Conservation (phyloP, 164 flowering plant genomes). For the Aristolochia californica region DNA sequence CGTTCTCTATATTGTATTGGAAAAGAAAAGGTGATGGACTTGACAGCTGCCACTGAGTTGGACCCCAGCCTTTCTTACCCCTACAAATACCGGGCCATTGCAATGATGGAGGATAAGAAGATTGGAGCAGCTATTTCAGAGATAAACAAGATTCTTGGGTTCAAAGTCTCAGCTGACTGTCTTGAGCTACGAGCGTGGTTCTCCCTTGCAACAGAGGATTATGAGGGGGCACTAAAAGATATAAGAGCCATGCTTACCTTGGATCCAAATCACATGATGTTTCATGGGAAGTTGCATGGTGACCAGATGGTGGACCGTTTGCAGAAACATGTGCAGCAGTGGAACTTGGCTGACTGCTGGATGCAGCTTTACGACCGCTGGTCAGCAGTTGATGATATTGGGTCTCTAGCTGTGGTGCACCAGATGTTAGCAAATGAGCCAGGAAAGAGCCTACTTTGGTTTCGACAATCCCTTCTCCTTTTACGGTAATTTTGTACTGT, state of each 20-base stretch:
- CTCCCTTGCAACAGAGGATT: slow-evolving; percentile 50
- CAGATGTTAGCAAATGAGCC: slow-evolving; percentile 64
- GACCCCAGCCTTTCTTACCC: slow-evolving; percentile 84
- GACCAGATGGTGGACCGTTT: slow-evolving; percentile 55
- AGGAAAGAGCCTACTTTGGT: slow-evolving; percentile 38
- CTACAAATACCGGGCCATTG: slow-evolving; percentile 63
- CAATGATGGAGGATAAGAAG: slow-evolving; percentile 41
- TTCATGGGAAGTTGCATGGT: slow-evolving; percentile 47
- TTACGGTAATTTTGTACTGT: slow-evolving; percentile 25
- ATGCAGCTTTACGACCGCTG: slow-evolving; percentile 59
- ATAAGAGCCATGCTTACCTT: slow-evolving; percentile 54
- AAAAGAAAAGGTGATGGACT: slow-evolving; percentile 49
- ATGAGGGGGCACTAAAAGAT: slow-evolving; percentile 59
- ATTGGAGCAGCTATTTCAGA: slow-evolving; percentile 44
- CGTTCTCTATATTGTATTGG: slow-evolving; percentile 59
- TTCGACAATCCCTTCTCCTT: slow-evolving; percentile 70
- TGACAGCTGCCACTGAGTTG: slow-evolving; percentile 54
- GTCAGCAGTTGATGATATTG: slow-evolving; percentile 75
- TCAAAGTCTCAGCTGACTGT: slow-evolving; percentile 71
- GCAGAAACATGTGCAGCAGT: slow-evolving; percentile 32
- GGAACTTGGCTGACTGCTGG: slow-evolving; percentile 80
- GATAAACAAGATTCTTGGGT: slow-evolving; percentile 53
- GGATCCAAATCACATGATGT: slow-evolving; percentile 68
- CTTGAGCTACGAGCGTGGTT: slow-evolving; percentile 90
- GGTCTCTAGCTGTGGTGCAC: slow-evolving; percentile 67